A percentile compares a stretch with the other conserved stretches of the same genome.
phyloP scores from a whole-genome alignment of 2,329 filamentous ascomycete species.

The Fusarium solani-melongenae region DNA sequence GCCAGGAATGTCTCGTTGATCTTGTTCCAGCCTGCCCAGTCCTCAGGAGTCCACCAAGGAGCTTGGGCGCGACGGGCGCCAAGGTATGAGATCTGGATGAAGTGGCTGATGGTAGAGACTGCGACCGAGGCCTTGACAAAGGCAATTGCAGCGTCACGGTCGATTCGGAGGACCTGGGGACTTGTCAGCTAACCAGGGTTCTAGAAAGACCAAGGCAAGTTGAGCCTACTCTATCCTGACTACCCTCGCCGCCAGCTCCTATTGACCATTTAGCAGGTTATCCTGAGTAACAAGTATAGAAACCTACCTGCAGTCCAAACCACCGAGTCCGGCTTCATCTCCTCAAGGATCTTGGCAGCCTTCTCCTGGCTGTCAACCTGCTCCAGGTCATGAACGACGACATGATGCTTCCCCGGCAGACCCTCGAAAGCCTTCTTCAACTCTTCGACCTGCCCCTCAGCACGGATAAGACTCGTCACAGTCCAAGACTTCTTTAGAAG shows the following conservation, averaged over 20 bases:
- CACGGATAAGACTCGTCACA: slow-evolving; percentile 79
- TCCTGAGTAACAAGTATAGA: neutral
- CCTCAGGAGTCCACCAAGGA: slow-evolving; percentile 62
- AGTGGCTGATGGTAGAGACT: slow-evolving; percentile 58
- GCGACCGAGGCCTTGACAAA: slow-evolving; percentile 39
- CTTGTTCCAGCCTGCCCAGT: slow-evolving; percentile 54
- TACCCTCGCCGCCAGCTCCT: slow-evolving; percentile 46
- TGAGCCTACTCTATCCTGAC: slow-evolving; percentile 52
- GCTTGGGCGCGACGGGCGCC: slow-evolving; percentile 58
- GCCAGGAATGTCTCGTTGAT: slow-evolving; percentile 55
- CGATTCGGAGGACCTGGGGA: slow-evolving; percentile 38
- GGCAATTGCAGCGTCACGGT: slow-evolving; percentile 41
- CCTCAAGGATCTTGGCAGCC: slow-evolving; percentile 62
- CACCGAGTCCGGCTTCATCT: slow-evolving; percentile 69
- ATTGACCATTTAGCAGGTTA: slow-evolving; percentile 8
- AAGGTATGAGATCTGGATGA: slow-evolving; percentile 70
- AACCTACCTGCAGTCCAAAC: slow-evolving; percentile 67
- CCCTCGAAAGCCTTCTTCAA: slow-evolving; percentile 68
- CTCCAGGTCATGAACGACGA: slow-evolving; percentile 74
- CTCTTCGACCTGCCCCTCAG: slow-evolving; percentile 69
- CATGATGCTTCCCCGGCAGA: slow-evolving; percentile 68
- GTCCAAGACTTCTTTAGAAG: slow-evolving; percentile 76
- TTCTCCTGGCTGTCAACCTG: slow-evolving; percentile 72
- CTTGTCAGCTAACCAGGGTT: slow-evolving; percentile 9
- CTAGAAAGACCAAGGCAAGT: neutral